Conservation (phyloP, 2,329 filamentous ascomycete species). For the Pyricularia pennisetigena region DNA sequence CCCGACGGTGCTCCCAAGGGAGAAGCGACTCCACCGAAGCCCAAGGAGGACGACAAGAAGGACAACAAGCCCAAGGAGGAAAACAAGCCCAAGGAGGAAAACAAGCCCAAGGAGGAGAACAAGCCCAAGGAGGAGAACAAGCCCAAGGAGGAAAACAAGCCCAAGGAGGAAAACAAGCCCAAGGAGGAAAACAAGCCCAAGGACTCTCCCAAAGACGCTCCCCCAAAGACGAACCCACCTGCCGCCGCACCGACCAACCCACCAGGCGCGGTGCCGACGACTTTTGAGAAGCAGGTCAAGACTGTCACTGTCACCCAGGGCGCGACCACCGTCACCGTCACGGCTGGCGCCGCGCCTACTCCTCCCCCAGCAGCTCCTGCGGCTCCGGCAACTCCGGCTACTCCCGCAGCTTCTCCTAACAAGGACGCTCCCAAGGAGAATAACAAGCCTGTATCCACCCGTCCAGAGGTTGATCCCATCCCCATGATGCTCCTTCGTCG, state of each 20-base stretch:
- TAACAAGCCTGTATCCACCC: background rate
- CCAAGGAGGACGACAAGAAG: background rate
- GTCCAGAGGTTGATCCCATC: background rate
- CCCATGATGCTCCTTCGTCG: background rate
- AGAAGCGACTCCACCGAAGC: background rate
- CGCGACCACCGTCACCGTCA: background rate
- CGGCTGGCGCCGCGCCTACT: background rate
- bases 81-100: background rate
- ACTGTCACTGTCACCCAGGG: slow-evolving; percentile 31
- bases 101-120: slow-evolving; percentile 9
- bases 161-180: too few relatives aligned
- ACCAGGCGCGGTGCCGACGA: slow-evolving; percentile 10
- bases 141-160: background rate
- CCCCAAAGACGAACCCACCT: slow-evolving; percentile 1
- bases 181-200: slow-evolving; percentile 13
- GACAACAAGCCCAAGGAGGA: background rate
- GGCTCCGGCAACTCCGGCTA: background rate
- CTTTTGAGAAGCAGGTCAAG: slow-evolving; percentile 13
- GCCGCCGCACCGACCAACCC: background rate
- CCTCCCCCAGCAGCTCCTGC: background rate
- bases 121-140: slow-evolving; percentile 10
- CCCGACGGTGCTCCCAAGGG: slow-evolving; percentile 27
- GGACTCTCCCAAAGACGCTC: slow-evolving; percentile 6
- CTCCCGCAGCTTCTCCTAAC: background rate
- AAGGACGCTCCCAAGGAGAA: background rate